These are phyloP conservation scores for Choiromyces venosus DNA, from an alignment of 495 filamentous ascomycete genomes.

Conservation along the genomic window DNA sequence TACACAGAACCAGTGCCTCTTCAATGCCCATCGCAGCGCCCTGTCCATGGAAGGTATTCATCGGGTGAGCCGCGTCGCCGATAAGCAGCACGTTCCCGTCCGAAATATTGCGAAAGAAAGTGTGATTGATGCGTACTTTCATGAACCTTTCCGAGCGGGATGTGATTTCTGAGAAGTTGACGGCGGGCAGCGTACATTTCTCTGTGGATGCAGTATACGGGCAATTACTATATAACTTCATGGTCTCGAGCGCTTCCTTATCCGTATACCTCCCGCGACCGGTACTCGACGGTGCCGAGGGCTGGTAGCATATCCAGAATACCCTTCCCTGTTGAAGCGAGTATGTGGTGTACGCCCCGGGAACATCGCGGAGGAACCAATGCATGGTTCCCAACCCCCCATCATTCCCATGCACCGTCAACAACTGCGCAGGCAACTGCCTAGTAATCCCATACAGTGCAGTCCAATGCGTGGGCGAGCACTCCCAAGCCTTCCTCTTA, in stretches of 20 bases:
- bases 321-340: constrained; percentile 21
- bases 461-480: constrained; percentile 19
- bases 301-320: constrained; percentile 34
- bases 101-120: constrained; percentile 9
- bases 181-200: not conserved
- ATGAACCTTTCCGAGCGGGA: constrained; percentile 14
- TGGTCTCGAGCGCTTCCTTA: constrained; percentile 13
- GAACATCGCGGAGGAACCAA: constrained; percentile 15
- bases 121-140: constrained; percentile 27
- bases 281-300: not conserved
- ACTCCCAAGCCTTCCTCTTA: constrained; percentile 12
- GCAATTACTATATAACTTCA: constrained; percentile 2
- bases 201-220: constrained; percentile 7
- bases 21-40: constrained; percentile 33
- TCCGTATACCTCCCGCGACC: not conserved
- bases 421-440: constrained; percentile 14
- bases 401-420: constrained; percentile 7
- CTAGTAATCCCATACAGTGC: constrained; percentile 29
- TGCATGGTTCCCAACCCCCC: constrained; percentile 14
- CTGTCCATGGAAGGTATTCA: constrained; percentile 32
- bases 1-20: constrained; percentile 18
- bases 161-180: constrained; percentile 20
- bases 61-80: constrained; percentile 31
- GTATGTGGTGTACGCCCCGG: constrained; percentile 33
- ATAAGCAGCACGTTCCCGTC: constrained; percentile 19